Conservation (phyloP, 257 asterid species). For the Echites panduratus region DNA sequence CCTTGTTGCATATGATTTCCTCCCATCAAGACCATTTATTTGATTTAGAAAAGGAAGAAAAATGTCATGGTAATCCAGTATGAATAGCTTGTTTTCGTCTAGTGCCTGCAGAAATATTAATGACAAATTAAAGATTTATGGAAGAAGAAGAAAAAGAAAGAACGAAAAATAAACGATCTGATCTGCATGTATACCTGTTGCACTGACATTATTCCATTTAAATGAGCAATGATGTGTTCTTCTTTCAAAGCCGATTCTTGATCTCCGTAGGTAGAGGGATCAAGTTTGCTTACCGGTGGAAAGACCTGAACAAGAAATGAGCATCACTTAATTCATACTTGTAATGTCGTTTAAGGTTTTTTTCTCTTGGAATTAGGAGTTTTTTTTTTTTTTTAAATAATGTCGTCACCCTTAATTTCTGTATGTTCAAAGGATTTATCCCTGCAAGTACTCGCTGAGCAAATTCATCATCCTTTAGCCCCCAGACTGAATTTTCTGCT, state of each 20-base stretch:
- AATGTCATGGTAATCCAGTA: conserved; percentile 21
- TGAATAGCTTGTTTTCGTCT: conserved; percentile 16
- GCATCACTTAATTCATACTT: no score
- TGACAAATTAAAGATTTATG: background rate
- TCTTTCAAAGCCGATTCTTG: conserved; percentile 19
- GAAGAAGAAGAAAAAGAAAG: background rate
- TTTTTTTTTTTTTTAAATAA: no score
- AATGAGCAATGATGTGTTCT: conserved; percentile 11
- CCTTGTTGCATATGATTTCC: conserved; percentile 21
- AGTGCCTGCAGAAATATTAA: conserved; percentile 5
- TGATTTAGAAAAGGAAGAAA: conserved; percentile 10
- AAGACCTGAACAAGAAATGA: conserved; percentile 20
- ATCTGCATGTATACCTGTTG: background rate
- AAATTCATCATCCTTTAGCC: conserved; percentile 26
- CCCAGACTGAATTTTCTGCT: conserved; percentile 10
- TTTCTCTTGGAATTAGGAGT: no score
- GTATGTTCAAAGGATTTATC: conserved; percentile 21
- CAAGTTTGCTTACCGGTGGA: conserved; percentile 30
- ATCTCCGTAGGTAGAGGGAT: conserved; percentile 23
- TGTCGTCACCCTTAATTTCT: conserved; percentile 19
- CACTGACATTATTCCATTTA: conserved; percentile 20
- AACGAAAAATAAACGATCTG: background rate
- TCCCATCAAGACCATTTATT: conserved; percentile 18
- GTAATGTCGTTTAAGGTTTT: no score
- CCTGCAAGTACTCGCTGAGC: conserved; percentile 26